These are phyloP conservation scores for Agrocybe pediades DNA, from an alignment of 768 basidiomycete genomes.

Conservation along the genomic window DNA sequence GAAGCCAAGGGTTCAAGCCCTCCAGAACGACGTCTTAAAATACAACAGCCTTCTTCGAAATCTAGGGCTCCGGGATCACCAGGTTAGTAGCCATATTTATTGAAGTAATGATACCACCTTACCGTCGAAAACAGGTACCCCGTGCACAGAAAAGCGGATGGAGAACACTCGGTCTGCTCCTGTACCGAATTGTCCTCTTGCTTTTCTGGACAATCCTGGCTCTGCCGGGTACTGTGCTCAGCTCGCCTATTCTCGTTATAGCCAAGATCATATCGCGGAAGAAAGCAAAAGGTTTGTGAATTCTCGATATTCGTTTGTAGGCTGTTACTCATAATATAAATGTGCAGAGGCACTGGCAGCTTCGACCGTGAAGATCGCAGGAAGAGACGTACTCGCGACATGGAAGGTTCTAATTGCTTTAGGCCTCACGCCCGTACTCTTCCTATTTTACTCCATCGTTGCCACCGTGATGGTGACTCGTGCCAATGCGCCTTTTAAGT, in stretches of 20 bases:
- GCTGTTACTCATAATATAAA: not conserved
- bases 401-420: conserved; percentile 97
- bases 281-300: conserved; percentile 78
- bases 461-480: conserved; percentile 76
- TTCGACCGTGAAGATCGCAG: conserved; percentile 92
- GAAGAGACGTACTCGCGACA: conserved; percentile 94
- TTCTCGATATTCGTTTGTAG: not conserved
- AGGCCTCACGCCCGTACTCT: conserved; percentile 86
- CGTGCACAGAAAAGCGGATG: conserved; percentile 82
- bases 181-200: conserved; percentile 80
- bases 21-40: conserved; percentile 78
- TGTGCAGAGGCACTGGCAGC: conserved; percentile 89
- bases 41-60: conserved; percentile 90
- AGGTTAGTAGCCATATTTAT: conserved; percentile 44
- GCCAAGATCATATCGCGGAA: conserved; percentile 82
- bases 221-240: conserved; percentile 87
- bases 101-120: not conserved
- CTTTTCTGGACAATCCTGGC: conserved; percentile 82
- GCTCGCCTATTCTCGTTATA: conserved; percentile 90
- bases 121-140: conserved; percentile 68
- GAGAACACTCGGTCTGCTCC: conserved; percentile 85
- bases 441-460: conserved; percentile 78
- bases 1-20: conserved; percentile 82
- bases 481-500: conserved; percentile 60
- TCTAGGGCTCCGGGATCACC: conserved; percentile 92